These are phyloP conservation scores for Cytidiella melzeri DNA, from an alignment of 768 basidiomycete genomes.

Conservation along the genomic window DNA sequence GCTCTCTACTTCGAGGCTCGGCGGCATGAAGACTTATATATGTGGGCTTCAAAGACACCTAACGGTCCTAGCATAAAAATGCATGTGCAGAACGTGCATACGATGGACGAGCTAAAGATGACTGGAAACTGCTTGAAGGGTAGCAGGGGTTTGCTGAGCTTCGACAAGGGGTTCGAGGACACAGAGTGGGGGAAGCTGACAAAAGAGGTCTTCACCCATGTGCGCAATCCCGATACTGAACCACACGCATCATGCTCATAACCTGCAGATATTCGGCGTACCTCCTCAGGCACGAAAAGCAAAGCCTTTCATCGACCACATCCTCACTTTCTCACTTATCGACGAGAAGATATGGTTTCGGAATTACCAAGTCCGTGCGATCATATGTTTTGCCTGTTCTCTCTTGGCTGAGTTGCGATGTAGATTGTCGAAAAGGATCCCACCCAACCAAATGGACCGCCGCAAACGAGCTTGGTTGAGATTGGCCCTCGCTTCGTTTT, in stretches of 20 bases:
- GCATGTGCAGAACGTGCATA: conserved; percentile 98
- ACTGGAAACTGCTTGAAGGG: conserved; percentile 98
- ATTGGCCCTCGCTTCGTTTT: conserved; percentile 97
- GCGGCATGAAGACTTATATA: conserved; percentile 89
- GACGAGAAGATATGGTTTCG: conserved; percentile 99
- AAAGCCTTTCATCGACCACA: conserved; percentile 97
- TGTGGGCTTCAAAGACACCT: conserved; percentile 96
- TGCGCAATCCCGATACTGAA: conserved; percentile 31
- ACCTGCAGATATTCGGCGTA: conserved; percentile 82
- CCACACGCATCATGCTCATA: conserved; percentile 1
- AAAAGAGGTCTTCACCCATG: conserved; percentile 93
- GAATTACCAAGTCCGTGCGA: conserved; percentile 79
- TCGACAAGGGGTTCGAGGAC: conserved; percentile 86
- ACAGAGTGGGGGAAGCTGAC: conserved; percentile 80
- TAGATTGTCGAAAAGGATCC: conserved; percentile 96
- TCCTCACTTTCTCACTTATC: conserved; percentile 91
- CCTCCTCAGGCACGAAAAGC: conserved; percentile 85
- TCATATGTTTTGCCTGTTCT: neutral
- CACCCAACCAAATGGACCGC: conserved; percentile 75
- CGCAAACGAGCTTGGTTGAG: conserved; percentile 85
- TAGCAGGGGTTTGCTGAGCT: conserved; percentile 85
- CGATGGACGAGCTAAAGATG: conserved; percentile 99
- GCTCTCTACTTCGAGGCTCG: conserved; percentile 96
- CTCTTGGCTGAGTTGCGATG: neutral
- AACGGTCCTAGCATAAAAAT: conserved; percentile 97